A percentile compares a stretch with the other conserved stretches of the same genome.
Conservation (phyloP, 768 basidiomycete species). For the Cytidiella melzeri region DNA sequence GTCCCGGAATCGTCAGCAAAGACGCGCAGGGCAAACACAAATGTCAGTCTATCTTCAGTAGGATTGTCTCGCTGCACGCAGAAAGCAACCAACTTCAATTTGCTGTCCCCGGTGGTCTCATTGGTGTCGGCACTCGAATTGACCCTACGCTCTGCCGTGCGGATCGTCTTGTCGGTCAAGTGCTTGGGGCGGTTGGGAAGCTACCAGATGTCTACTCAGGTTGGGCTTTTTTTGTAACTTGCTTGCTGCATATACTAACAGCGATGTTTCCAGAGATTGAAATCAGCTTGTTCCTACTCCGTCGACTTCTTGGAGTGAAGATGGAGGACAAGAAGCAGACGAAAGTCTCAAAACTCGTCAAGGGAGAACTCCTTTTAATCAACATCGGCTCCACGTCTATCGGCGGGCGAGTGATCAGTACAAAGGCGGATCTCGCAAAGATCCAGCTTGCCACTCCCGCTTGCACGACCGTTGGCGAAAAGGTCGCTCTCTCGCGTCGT, state of each 20-base stretch:
- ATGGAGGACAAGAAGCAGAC: conserved; percentile 99
- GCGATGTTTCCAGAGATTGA: conserved; percentile 75
- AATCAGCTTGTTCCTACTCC: conserved; percentile 90
- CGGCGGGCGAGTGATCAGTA: conserved; percentile 89
- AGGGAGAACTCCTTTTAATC: conserved; percentile 90
- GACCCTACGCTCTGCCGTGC: conserved; percentile 96
- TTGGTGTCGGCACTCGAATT: conserved; percentile 96
- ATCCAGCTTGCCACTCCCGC: conserved; percentile 92
- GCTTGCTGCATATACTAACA: not conserved
- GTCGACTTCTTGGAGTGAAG: conserved; percentile 94
- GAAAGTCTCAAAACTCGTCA: conserved; percentile 86
- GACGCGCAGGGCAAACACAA: conserved; percentile 83
- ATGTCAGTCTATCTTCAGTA: conserved; percentile 91
- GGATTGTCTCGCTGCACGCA: conserved; percentile 87
- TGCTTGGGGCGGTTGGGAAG: conserved; percentile 91
- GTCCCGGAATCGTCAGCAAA: conserved; percentile 95
- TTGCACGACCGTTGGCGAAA: conserved; percentile 95
- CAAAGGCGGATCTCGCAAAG: conserved; percentile 93
- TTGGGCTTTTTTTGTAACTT: conserved; percentile 21
- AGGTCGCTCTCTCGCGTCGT: conserved; percentile 89
- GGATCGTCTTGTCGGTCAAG: conserved; percentile 94
- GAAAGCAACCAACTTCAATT: conserved; percentile 93
- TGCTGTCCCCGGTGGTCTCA: conserved; percentile 95
- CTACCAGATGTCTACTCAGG: conserved; percentile 91
- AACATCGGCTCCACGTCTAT: conserved; percentile 98